Percentiles rank a stretch among this genome's conserved stretches.
Evolutionary conservation across 768 basidiomycete species (phyloP).

Genomic region (Kwoniella dejecticola): DNA sequence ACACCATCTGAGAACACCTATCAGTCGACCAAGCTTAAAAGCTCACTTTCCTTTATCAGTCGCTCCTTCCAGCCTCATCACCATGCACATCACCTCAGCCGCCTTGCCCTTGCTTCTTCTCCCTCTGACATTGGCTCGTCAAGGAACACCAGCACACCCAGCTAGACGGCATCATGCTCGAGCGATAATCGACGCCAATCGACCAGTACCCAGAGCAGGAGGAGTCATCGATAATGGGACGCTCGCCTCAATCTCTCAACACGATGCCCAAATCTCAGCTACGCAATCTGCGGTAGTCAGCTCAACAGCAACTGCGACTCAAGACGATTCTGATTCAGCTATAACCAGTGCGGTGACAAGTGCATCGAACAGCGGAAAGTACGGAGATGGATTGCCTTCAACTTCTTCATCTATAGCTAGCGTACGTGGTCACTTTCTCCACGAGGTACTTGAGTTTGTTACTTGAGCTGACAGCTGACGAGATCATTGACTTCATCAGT

Average conservation of each 20-base stretch:
- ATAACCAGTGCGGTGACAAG: slow-evolving; percentile 14
- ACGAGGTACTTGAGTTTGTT: background rate
- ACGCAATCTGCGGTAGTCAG: background rate
- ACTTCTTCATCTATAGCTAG: background rate
- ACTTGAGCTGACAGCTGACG: background rate
- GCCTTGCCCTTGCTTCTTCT: slow-evolving; percentile 25
- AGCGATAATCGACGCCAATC: slow-evolving; percentile 21
- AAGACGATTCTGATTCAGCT: slow-evolving; percentile 8
- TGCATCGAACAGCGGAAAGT: slow-evolving; percentile 5
- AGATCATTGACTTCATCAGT: background rate
- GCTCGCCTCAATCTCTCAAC: slow-evolving; percentile 10
- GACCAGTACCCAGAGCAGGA: slow-evolving; percentile 11
- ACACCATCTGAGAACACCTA: no score
- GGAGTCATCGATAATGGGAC: slow-evolving; percentile 16
- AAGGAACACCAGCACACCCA: slow-evolving; percentile 3
- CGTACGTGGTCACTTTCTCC: slow-evolving; percentile 5
- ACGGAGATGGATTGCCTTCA: background rate
- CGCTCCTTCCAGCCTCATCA: slow-evolving; percentile 2
- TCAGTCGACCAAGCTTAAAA: no score
- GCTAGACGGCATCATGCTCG: slow-evolving; percentile 25
- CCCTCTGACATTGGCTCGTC: slow-evolving; percentile 24
- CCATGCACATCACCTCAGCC: slow-evolving; percentile 25
- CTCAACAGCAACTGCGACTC: background rate
- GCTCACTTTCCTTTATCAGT: slow-evolving; percentile 4
- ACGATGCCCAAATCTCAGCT: slow-evolving; percentile 12